A percentile compares a stretch with the other conserved stretches of the same genome.
phyloP scores from a whole-genome alignment of 306 rosid species.

The Medicago lupulina region DNA sequence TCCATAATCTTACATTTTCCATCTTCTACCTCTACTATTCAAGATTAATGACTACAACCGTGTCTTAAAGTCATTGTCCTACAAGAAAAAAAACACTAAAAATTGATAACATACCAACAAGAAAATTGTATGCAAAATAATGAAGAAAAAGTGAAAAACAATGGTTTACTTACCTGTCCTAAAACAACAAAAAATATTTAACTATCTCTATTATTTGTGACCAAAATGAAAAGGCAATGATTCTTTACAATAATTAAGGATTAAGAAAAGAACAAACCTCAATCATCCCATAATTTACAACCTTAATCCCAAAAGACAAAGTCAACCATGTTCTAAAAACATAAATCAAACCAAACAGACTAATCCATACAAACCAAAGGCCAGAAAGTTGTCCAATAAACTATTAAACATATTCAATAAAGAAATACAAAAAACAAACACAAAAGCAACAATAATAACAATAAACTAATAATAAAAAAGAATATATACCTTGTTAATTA shows the following conservation, averaged over 20 bases:
- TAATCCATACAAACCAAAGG: constrained; percentile 36
- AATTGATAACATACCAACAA: constrained; percentile 10
- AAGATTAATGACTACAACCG: constrained; percentile 41
- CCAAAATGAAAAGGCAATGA: background rate
- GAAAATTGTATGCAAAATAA: constrained; percentile 9
- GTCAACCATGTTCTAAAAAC: constrained; percentile 37
- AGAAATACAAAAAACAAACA: constrained; percentile 34
- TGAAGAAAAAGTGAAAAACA: background rate
- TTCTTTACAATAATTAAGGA: constrained; percentile 40
- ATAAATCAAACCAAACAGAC: constrained; percentile 34
- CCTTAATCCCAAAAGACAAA: constrained; percentile 42
- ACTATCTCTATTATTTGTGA: constrained; percentile 17
- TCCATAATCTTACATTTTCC: constrained; percentile 58
- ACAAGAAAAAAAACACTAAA: background rate
- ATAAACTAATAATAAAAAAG: background rate
- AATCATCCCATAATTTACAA: constrained; percentile 16
- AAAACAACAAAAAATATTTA: constrained; percentile 29
- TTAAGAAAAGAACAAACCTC: constrained; percentile 44
- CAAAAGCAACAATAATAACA: background rate
- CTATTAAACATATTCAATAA: constrained; percentile 33
- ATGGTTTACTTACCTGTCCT: background rate
- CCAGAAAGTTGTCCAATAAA: constrained; percentile 42
- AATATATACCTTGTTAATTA: constrained; percentile 46
- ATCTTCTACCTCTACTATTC: constrained; percentile 55
- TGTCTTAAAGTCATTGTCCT: constrained; percentile 43